These are phyloP conservation scores for Lagerstroemia speciosa DNA, from an alignment of 345 rosid species.

Conservation along the genomic window DNA sequence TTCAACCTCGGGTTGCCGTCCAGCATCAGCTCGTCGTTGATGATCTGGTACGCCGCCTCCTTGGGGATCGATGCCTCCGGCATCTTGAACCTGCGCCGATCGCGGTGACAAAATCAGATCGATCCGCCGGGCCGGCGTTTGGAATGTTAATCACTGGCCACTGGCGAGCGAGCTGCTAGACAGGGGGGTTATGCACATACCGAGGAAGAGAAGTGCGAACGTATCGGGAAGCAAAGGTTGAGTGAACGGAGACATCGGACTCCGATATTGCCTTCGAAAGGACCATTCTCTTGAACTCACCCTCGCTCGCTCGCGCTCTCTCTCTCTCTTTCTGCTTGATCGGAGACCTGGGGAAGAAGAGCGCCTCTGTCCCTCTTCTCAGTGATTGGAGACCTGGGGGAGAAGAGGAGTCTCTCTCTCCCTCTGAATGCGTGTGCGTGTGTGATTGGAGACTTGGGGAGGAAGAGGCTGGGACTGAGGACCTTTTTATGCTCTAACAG, in stretches of 20 bases:
- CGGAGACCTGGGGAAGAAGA: too few species aligned
- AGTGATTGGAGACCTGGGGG: neutral
- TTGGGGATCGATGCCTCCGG: slow-evolving; percentile 41
- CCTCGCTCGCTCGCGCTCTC: neutral
- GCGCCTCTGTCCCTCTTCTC: too few species aligned
- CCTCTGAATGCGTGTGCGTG: too few species aligned
- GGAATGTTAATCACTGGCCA: too few species aligned
- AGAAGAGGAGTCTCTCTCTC: neutral
- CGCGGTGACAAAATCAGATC: neutral
- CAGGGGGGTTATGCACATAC: slow-evolving; percentile 1
- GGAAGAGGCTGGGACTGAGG: too few species aligned
- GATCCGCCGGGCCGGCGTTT: too few species aligned
- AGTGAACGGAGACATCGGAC: slow-evolving; percentile 57
- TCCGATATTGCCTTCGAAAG: slow-evolving; percentile 43
- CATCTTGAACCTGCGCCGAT: slow-evolving; percentile 32
- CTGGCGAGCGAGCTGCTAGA: too few species aligned
- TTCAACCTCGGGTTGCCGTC: slow-evolving; percentile 51
- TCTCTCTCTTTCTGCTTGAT: neutral
- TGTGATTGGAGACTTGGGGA: too few species aligned
- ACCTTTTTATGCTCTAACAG: too few species aligned
- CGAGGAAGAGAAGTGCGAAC: slow-evolving; percentile 69
- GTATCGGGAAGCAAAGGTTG: slow-evolving; percentile 77
- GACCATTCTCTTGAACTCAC: slow-evolving; percentile 29
- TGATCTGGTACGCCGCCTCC: slow-evolving; percentile 52
- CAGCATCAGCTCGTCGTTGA: slow-evolving; percentile 51